Base-by-base conservation (phyloP, 305 asterid genomes). In the Withania somnifera region DNA sequence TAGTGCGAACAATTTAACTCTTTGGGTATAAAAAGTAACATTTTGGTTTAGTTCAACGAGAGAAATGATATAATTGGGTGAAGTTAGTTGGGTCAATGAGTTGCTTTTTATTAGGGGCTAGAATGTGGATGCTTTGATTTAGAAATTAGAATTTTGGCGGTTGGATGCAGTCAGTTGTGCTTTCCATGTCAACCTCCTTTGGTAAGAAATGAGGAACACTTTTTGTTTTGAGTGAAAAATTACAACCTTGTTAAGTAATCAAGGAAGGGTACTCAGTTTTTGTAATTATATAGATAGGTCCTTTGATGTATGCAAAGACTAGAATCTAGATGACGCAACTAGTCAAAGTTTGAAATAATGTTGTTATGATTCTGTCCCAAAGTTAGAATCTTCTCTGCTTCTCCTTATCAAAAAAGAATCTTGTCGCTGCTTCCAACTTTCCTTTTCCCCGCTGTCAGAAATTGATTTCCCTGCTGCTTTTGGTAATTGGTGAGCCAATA, bases 131-230 rank as follows among this genome's bases (percentile, higher is more conserved):
- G n/a, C n/a, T n/a, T n/a, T n/a, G n/a, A n/a, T n/a, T n/a, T n/a
- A n/a, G n/a, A n/a, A n/a, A n/a, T n/a, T n/a, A n/a, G n/a, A n/a
- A n/a, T n/a, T n/a, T n/a, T n/a, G n/a, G n/a, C n/a, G n/a, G n/a
- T n/a, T n/a, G n/a, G n/a, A n/a, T n/a, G n/a, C n/a, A 87, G 88
- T 50, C 47, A 73, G 24, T 8, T 47, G 54, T 15, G 58, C 13
- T 66, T 34, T 24, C n/a, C n/a, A n/a, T n/a, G n/a, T n/a, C n/a
- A 51, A 20, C 8, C 20, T 51, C 57, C 57, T 51, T 51, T 51
- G 3, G 8, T 51, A 51, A 51, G 57, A 51, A 51, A 51, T 51
- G 13, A 51, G 57, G 20, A 51, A 13, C 57, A 51, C 22, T 17
- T 51, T 15, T 51, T 51, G n/a, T 17, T 14, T 14, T 15, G 57